phyloP scores from a whole-genome alignment of 192 early-diverging fungal species.

The Geranomyces michiganensis region DNA sequence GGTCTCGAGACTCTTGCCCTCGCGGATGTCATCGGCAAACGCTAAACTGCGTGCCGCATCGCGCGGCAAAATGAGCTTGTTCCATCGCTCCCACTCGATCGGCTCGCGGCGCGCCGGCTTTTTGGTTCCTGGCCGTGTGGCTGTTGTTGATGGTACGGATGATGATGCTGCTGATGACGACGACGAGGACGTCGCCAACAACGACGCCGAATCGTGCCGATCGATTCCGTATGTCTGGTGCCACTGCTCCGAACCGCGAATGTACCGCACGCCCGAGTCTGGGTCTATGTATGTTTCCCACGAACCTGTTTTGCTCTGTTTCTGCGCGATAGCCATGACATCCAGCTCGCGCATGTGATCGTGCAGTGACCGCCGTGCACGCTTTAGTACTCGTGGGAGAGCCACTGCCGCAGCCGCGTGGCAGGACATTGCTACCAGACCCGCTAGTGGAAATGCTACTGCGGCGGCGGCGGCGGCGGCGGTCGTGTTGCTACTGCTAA shows the following conservation, averaged over 20 bases:
- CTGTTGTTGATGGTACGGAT: not conserved
- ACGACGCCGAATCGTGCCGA: not conserved
- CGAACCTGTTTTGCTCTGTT: constrained; percentile 14
- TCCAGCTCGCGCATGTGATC: not conserved
- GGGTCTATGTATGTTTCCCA: constrained; percentile 13
- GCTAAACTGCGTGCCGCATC: no score
- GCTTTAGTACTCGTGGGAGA: no score
- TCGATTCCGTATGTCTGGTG: constrained; percentile 12
- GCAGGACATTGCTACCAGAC: no score
- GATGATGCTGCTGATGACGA: not conserved
- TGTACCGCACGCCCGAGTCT: not conserved
- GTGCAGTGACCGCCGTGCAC: no score
- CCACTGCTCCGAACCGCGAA: constrained; percentile 10
- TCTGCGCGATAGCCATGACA: constrained; percentile 20
- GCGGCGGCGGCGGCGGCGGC: no score
- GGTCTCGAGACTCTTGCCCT: no score
- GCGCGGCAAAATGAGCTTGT: not conserved
- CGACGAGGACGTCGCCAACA: no score
- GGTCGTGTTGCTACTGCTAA: no score
- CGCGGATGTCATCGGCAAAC: no score
- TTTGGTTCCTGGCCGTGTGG: no score
- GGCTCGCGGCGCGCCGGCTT: not conserved
- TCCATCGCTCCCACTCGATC: not conserved
- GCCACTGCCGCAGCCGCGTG: no score
- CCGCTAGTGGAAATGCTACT: no score